These are phyloP conservation scores for Zea mays DNA, from an alignment of 176 grass and related monocot genomes.

Conservation along the genomic window DNA sequence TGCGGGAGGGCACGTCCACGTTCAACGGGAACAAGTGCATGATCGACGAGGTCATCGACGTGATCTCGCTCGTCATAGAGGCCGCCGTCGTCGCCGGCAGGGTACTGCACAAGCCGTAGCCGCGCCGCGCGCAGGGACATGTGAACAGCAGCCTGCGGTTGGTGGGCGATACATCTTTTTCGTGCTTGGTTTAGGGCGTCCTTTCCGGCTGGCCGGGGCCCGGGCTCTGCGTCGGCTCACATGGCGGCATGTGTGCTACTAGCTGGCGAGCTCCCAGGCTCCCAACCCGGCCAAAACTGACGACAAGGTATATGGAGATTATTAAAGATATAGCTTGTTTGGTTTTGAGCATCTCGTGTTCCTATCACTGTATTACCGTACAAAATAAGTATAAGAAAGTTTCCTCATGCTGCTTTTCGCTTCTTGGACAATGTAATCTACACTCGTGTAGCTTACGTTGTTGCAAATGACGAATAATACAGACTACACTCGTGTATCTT, in stretches of 20 bases:
- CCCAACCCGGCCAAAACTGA: background rate
- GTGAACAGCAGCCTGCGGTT: constrained; percentile 6
- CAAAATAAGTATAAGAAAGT: background rate
- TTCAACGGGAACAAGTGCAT: constrained; percentile 86
- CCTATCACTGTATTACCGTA: background rate
- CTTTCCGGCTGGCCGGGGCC: too few species aligned
- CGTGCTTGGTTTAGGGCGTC: constrained; percentile 14
- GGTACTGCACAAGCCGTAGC: constrained; percentile 79
- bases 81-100: constrained; percentile 77
- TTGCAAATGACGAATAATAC: background rate
- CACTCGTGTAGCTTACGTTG: background rate
- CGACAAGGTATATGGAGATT: constrained; percentile 31
- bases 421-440: background rate
- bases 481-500: too few species aligned
- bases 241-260: constrained; percentile 8
- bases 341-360: background rate
- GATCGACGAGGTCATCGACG: constrained; percentile 85
- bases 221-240: constrained; percentile 32
- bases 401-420: background rate
- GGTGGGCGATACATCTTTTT: constrained; percentile 41
- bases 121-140: background rate
- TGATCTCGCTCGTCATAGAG: constrained; percentile 70
- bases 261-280: background rate
- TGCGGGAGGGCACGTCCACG: constrained; percentile 48
- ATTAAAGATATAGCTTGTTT: background rate